Percentiles rank a stretch among this genome's conserved stretches.
Evolutionary conservation across 352 stramenopile genomes (phyloP).

Genomic region (Phytophthora uliginosa): DNA sequence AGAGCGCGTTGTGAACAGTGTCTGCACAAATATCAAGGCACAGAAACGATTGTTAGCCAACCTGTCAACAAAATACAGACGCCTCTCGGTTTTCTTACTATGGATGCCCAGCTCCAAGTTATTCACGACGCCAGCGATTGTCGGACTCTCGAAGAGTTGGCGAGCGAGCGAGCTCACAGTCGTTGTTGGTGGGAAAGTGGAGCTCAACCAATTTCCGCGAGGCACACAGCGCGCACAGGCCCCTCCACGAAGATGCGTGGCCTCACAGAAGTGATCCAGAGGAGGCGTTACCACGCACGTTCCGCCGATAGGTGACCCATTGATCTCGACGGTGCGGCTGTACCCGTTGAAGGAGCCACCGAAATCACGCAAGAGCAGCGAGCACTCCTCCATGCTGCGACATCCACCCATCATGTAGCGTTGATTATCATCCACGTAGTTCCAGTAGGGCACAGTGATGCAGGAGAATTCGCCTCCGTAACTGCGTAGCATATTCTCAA

Average conservation of each 20-base stretch:
- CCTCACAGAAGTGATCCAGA: conserved; percentile 85
- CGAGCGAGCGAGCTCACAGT: conserved; percentile 80
- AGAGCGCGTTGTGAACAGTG: conserved; percentile 83
- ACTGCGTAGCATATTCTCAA: conserved; percentile 89
- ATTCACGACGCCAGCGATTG: conserved; percentile 67
- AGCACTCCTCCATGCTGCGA: conserved; percentile 79
- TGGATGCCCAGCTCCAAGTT: conserved; percentile 84
- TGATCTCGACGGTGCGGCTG: conserved; percentile 62
- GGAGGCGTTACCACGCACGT: conserved; percentile 61
- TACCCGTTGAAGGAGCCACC: conserved; percentile 61
- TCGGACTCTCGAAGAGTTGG: conserved; percentile 76
- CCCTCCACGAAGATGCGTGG: conserved; percentile 44
- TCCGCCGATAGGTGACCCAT: conserved; percentile 70
- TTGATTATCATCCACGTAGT: conserved; percentile 89
- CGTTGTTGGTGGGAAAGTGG: conserved; percentile 71
- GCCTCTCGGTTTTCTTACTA: conserved; percentile 51
- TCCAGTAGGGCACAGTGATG: conserved; percentile 90
- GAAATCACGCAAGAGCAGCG: conserved; percentile 74
- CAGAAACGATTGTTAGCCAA: conserved; percentile 19
- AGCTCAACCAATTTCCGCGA: conserved; percentile 66
- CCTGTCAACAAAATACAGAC: not conserved
- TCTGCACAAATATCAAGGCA: conserved; percentile 46
- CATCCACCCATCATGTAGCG: conserved; percentile 72
- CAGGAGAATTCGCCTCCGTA: conserved; percentile 87
- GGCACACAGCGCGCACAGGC: conserved; percentile 75